A percentile compares a stretch with the other conserved stretches of the same genome.
Conservation (phyloP, 2,329 filamentous ascomycete species). For the Esteya vermicola region DNA sequence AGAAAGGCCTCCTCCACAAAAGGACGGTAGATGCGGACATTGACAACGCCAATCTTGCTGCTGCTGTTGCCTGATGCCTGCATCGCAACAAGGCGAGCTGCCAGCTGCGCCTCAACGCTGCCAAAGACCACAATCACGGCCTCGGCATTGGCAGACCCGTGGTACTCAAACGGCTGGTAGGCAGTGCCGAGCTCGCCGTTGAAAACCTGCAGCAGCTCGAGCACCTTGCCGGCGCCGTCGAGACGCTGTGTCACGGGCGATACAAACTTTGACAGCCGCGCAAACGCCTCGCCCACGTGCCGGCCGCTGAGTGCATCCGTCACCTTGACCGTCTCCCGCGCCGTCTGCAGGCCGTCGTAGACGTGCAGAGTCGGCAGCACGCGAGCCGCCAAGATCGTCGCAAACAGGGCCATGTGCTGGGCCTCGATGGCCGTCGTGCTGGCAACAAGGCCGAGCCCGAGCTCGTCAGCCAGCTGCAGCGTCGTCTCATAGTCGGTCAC, state of each 20-base stretch:
- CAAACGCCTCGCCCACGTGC: conserved; percentile 51
- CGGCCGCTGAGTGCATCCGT: conserved; percentile 54
- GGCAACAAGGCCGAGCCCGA: conserved; percentile 73
- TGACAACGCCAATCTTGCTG: conserved; percentile 71
- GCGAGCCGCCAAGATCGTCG: conserved; percentile 55
- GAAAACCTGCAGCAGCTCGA: conserved; percentile 56
- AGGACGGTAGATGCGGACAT: conserved; percentile 85
- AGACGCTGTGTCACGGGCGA: conserved; percentile 52
- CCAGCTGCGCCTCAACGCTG: conserved; percentile 75
- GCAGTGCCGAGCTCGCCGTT: conserved; percentile 89
- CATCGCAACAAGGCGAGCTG: conserved; percentile 64
- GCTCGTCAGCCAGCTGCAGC: conserved; percentile 71
- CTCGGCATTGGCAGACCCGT: conserved; percentile 66
- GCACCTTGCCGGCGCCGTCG: conserved; percentile 55
- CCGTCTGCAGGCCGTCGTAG: conserved; percentile 63
- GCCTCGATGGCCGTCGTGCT: conserved; percentile 80
- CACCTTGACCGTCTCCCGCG: conserved; percentile 57
- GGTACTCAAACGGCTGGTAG: conserved; percentile 89
- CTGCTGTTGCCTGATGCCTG: conserved; percentile 56
- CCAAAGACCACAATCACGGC: conserved; percentile 85
- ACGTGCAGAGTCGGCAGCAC: conserved; percentile 66
- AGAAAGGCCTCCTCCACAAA: conserved; percentile 94
- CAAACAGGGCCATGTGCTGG: conserved; percentile 76
- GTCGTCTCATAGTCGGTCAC: conserved; percentile 78
- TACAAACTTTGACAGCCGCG: conserved; percentile 44